A percentile compares a stretch with the other conserved stretches of the same genome.
phyloP scores from a whole-genome alignment of 306 rosid genomes.

The Ochetophila trinervis region DNA sequence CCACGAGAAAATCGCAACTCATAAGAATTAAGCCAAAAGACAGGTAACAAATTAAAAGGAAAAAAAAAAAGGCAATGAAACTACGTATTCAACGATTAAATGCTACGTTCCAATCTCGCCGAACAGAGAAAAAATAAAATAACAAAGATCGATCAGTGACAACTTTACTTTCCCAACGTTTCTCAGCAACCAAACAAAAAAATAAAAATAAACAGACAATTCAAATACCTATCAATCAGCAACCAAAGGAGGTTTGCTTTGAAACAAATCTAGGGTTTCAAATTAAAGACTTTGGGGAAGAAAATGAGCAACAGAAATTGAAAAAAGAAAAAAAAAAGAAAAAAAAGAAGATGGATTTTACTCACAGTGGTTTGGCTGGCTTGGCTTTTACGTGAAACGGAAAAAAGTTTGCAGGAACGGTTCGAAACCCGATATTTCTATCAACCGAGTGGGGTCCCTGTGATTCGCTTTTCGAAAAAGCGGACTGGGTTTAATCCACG shows the following conservation, averaged over 20 bases:
- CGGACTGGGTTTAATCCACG: neutral
- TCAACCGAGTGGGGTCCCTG: neutral
- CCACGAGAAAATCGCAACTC: too few relatives aligned
- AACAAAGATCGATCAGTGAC: neutral
- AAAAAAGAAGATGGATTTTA: neutral
- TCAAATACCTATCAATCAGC: neutral
- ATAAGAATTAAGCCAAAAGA: too few relatives aligned
- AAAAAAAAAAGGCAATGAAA: too few relatives aligned
- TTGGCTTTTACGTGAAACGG: neutral
- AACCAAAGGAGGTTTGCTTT: neutral
- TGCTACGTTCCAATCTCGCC: too few relatives aligned
- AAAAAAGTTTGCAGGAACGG: neutral
- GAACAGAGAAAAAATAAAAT: neutral
- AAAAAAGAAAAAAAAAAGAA: neutral
- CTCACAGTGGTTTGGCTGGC: conserved; percentile 5
- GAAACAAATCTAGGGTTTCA: neutral
- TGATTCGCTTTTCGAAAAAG: neutral
- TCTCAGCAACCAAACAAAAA: conserved; percentile 16
- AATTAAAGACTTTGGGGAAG: neutral
- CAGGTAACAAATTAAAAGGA: too few relatives aligned
- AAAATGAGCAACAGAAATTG: neutral
- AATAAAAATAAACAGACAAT: neutral
- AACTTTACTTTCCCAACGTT: neutral
- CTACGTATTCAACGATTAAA: too few relatives aligned
- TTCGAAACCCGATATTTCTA: neutral